Evolutionary conservation across 2,329 filamentous ascomycete genomes (phyloP), one percentile per base, ranked within the genome.

Genomic region (Aureobasidium sp.): DNA sequence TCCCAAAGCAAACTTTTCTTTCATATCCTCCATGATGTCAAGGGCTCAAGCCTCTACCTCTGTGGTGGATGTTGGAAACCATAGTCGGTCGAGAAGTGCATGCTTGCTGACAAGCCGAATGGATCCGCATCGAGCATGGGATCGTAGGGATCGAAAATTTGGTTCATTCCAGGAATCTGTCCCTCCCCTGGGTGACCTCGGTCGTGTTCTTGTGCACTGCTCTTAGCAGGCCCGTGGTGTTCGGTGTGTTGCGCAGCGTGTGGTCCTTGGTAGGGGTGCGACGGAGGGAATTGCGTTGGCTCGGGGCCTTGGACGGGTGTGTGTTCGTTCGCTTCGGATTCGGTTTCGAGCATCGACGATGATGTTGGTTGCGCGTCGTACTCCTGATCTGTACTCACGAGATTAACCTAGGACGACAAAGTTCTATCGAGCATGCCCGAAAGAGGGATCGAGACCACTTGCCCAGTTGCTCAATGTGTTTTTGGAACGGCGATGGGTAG

Each of bases 391-490:
- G 79, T 80, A 82, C 71, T 79, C 77, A 85, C 75, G 77, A 73
- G 81, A 83, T 89, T 79, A 87, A 82, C 78, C 81, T 85, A 85
- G 82, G 81, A 85, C 81, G 81, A 82, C 81, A 85, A 73, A 84
- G 80, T 78, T 82, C 81, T 79, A 81, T 81, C 71, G 69, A 66
- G 71, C 76, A 69, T 72, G 73, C 69, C 67, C 70, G 70, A 69
- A 72, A 54, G 74, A 74, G 71, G 75, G 77, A 77, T 75, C 70
- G 65, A 79, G 81, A 82, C 75, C 82, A 81, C 91, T 89, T 91
- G 89, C 93, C 93, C 75, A 97, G 85, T 81, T 96, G 91, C 76
- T 95, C 90, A 76, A 95, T 92, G 75, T 97, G 93, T 74, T 89
- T 94, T 72, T 95, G 91, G 77, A 96, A 97, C 21, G 90, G 88